These are phyloP conservation scores for Fraxinus quadrangulata DNA, from an alignment of 257 asterid species.

Conservation along the genomic window DNA sequence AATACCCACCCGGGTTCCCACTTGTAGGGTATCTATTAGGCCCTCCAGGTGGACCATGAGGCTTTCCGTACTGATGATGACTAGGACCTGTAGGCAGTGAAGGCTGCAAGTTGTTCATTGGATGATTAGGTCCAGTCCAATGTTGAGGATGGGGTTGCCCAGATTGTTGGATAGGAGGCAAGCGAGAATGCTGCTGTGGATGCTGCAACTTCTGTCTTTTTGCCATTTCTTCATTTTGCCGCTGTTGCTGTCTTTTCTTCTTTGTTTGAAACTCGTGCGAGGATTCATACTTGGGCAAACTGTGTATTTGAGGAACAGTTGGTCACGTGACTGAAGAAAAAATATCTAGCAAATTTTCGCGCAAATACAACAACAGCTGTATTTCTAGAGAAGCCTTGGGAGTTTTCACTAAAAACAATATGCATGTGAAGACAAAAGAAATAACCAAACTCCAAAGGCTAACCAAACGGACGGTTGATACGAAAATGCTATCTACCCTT, in stretches of 20 bases:
- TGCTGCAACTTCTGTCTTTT: constrained; percentile 78
- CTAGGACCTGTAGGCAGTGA: constrained; percentile 54
- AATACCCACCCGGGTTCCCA: constrained; percentile 66
- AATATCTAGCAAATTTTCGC: not conserved
- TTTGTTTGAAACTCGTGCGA: constrained; percentile 98
- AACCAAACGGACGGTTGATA: not conserved
- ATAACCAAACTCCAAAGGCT: not conserved
- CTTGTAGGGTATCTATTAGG: constrained; percentile 66
- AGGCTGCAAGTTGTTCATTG: constrained; percentile 59
- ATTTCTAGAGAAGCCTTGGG: constrained; percentile 6
- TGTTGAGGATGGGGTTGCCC: constrained; percentile 71
- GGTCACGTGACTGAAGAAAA: not conserved
- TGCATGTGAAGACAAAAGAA: constrained; percentile 1
- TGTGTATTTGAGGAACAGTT: constrained; percentile 25
- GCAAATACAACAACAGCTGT: not conserved
- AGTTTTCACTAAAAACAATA: not conserved
- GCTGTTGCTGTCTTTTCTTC: constrained; percentile 89
- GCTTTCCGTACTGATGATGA: constrained; percentile 78
- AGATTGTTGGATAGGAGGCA: constrained; percentile 81
- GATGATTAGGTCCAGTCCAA: constrained; percentile 63
- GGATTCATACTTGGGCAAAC: constrained; percentile 89
- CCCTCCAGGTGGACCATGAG: constrained; percentile 80
- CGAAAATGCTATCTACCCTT: not conserved
- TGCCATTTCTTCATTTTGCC: constrained; percentile 84
- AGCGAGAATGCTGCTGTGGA: constrained; percentile 78